phyloP scores from a whole-genome alignment of 176 grass and related monocot genomes.

The Phyllostachys edulis region DNA sequence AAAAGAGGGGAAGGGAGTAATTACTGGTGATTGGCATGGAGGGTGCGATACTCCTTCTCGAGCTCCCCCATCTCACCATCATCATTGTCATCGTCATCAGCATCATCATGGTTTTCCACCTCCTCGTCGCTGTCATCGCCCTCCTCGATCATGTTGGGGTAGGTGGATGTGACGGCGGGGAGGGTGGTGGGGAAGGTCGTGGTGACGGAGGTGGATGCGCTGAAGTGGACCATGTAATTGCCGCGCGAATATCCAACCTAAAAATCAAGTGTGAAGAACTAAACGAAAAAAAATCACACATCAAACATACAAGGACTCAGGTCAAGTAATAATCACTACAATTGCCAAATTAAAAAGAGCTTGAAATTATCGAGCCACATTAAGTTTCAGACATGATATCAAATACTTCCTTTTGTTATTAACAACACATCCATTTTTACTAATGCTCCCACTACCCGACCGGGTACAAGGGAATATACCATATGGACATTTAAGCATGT shows the following conservation, averaged over 20 bases:
- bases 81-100: neutral
- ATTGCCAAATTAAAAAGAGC: neutral
- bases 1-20: neutral
- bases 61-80: slow-evolving; percentile 22
- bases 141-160: too few relatives aligned
- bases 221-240: too few relatives aligned
- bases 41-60: slow-evolving; percentile 21
- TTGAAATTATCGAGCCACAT: neutral
- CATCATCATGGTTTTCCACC: neutral
- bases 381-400: neutral
- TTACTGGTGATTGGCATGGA: slow-evolving; percentile 19
- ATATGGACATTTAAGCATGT: neutral
- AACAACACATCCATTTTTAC: neutral
- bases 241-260: too few relatives aligned
- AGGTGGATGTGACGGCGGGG: too few relatives aligned
- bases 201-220: too few relatives aligned
- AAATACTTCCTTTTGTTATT: neutral
- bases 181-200: too few relatives aligned
- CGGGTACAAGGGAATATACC: neutral
- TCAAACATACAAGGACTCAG: too few relatives aligned
- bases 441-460: neutral
- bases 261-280: too few relatives aligned
- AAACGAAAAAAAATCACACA: too few relatives aligned
- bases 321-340: too few relatives aligned
- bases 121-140: slow-evolving; percentile 49